Base-by-base conservation (phyloP, 2,329 filamentous ascomycete species). In the Microdochium nivale region DNA sequence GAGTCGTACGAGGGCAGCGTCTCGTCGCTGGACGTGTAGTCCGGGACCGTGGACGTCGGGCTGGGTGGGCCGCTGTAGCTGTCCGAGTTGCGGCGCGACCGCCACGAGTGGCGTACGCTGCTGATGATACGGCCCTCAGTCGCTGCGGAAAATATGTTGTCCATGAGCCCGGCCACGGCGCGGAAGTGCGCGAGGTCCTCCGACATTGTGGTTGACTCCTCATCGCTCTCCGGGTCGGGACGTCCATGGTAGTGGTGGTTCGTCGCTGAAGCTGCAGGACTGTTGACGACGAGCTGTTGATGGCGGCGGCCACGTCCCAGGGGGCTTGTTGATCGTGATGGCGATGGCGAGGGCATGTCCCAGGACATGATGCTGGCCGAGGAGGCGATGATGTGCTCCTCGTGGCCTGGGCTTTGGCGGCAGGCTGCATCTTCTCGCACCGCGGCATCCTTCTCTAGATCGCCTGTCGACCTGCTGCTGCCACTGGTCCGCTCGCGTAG, bases 391-490 rank as follows among this genome's bases (percentile, higher is more conserved):
- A 23, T 5, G 24, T 30, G 25, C 46, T 47, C 46, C 24, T 49
- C 60, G 53, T 44, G 59, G 54, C 32, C 61, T 57, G 53, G 66
- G 55, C n/a, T n/a, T n/a, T 21, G 59, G 51, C 49, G 57, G 50
- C 53, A 54, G 49, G 16, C 21, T 16, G 21, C n/a, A 13, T 21
- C 40, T 8, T 44, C 13, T 3, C 21, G 40, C 16, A 23, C 21
- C 9, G 40, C 40, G 16, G 40, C 40, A 19, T 23, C 40, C 40
- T 44, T 44, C 40, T 44, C 40, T 19, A 44, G 9, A 44, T 44
- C 40, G 19, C 19, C 19, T 5, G n/a, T 23, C 21, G n/a, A 7
- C 9, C 3, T 23, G 7, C 5, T 7, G 7, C 19, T 44, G 19
- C 40, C 16, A 19, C 3, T 44, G 21, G 21, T 44, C 19, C 40